Evolutionary conservation across 768 basidiomycete genomes (phyloP), one percentile per base, ranked within the genome.

Genomic region (Panaeolus papilionaceus): DNA sequence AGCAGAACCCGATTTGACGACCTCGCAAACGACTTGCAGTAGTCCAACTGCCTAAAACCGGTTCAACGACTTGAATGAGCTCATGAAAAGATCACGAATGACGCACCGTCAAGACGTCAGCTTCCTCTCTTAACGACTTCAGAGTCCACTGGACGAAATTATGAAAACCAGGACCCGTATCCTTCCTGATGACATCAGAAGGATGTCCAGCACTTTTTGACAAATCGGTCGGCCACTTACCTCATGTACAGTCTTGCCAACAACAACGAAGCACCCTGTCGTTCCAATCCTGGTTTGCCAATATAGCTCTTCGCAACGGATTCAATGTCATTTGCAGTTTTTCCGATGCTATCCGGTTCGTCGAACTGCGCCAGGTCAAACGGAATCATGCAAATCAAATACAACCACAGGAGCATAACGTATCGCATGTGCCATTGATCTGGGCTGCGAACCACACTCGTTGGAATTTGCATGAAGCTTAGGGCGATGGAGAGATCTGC

Each of bases 331-430:
- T 73, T 70, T 0, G 89, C 88, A 1, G 92, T 93, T 58, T 83
- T 76, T 11, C 88, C 86, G 26, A 74, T 71, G n/a, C 80, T 75
- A 2, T 82, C 83, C 10, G 71, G 73, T 66, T 92, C 90, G 73
- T 95, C 94, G 64, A 98, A 94, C 72, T 94, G 92, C 38, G 88
- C 85, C 44, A 99, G 81, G 74, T 94, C 90, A 77, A 99, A 99
- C 0, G 98, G 98, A 18, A 98, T 90, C 81, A 93, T 94, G 80
- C 93, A 92, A 61, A 98, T 91, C 26, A 99, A 86, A 23, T 94
- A 92, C n/a, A 99, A 84, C 97, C 97, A 99, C 11, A 98, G 82
- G 9, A 99, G 83, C 28, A 94, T 81, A 38, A 92, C 84, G 74
- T 96, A 95, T 68, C 95, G 90, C 63, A 95, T 76, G 26, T 91